A percentile compares a stretch with the other conserved stretches of the same genome.
phyloP scores from a whole-genome alignment of 2,329 filamentous ascomycete genomes.

The Calycina herbarum region DNA sequence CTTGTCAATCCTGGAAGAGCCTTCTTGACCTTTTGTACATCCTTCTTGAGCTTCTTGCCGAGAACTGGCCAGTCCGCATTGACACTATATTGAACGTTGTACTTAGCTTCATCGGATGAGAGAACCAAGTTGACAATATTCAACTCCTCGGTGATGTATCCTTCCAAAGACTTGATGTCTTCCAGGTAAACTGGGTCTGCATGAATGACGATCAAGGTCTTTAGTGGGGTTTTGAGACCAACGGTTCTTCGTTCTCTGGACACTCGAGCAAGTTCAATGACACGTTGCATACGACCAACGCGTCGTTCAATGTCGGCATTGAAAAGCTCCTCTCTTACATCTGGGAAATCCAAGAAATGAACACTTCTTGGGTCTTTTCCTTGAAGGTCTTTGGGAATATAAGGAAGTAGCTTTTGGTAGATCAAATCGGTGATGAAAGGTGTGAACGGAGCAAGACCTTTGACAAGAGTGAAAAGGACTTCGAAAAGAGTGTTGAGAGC shows the following conservation, averaged over 20 bases:
- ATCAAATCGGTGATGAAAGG: constrained; percentile 96
- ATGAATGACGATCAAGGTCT: constrained; percentile 86
- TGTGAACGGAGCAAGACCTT: constrained; percentile 89
- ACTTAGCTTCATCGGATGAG: constrained; percentile 82
- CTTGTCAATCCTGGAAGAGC: constrained; percentile 77
- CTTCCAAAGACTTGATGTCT: constrained; percentile 80
- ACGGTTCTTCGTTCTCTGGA: constrained; percentile 83
- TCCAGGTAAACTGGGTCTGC: constrained; percentile 79
- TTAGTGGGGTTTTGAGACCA: constrained; percentile 86
- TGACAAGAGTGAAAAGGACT: constrained; percentile 84
- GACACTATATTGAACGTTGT: constrained; percentile 89
- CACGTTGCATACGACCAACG: constrained; percentile 88
- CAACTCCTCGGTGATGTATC: constrained; percentile 89
- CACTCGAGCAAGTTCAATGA: constrained; percentile 87
- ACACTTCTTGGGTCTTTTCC: constrained; percentile 79
- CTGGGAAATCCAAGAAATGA: constrained; percentile 89
- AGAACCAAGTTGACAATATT: constrained; percentile 86
- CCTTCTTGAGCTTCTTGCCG: constrained; percentile 97
- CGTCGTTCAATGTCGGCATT: constrained; percentile 82
- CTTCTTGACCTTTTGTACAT: constrained; percentile 88
- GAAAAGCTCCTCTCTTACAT: constrained; percentile 85
- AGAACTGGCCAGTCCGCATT: constrained; percentile 90
- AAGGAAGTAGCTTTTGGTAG: constrained; percentile 77
- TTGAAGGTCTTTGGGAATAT: constrained; percentile 71
- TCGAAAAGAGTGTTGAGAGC: constrained; percentile 94